phyloP scores from a whole-genome alignment of 352 stramenopile genomes.

The Phytopythium litorale region DNA sequence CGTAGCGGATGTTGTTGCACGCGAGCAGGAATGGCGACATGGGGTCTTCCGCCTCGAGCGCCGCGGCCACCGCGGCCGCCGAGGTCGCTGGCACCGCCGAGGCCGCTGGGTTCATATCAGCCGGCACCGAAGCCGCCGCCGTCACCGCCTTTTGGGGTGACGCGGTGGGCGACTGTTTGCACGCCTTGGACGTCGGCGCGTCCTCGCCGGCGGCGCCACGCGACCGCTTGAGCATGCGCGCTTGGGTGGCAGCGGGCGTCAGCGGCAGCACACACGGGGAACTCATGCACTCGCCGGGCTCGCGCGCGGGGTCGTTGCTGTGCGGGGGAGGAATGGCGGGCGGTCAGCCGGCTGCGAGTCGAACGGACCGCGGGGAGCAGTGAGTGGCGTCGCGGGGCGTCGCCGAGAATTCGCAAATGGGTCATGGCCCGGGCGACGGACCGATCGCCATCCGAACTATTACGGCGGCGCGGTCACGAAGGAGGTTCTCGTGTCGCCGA shows the following conservation, averaged over 20 bases:
- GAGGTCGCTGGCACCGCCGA: conserved; percentile 44
- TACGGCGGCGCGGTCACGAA: conserved; percentile 1
- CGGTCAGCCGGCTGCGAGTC: not conserved
- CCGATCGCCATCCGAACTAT: not conserved
- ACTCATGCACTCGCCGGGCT: conserved; percentile 35
- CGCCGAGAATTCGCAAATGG: conserved; percentile 4
- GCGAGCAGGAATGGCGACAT: conserved; percentile 43
- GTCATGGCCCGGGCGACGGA: not conserved
- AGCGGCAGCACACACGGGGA: conserved; percentile 50
- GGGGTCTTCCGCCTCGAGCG: conserved; percentile 15
- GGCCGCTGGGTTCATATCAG: conserved; percentile 15
- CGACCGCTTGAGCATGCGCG: conserved; percentile 50
- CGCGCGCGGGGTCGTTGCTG: not conserved
- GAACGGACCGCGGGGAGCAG: not conserved
- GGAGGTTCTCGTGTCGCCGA: not conserved
- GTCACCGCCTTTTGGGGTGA: conserved; percentile 41
- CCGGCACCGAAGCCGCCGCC: conserved; percentile 8
- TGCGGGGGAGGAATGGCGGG: conserved; percentile 14
- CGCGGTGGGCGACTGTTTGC: conserved; percentile 44
- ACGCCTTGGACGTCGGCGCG: conserved; percentile 55
- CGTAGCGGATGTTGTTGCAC: conserved; percentile 56
- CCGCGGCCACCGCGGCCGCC: conserved; percentile 11
- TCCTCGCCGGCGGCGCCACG: conserved; percentile 44
- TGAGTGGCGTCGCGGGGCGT: not conserved
- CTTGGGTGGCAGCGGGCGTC: conserved; percentile 22